Base-by-base conservation (phyloP, 306 rosid species). In the Malus sylvestris region DNA sequence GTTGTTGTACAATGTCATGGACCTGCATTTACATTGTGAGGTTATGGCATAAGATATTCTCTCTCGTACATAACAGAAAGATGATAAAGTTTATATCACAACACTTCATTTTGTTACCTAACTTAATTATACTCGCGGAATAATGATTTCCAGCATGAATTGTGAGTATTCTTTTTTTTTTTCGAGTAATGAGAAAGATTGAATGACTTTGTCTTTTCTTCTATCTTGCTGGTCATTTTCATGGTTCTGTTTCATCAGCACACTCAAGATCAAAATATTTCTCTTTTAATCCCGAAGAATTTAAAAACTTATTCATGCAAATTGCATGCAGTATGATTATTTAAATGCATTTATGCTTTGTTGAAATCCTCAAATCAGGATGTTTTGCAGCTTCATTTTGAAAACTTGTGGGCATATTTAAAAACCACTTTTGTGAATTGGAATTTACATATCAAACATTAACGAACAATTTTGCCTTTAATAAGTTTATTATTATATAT, bases 1-100 rank as follows among this genome's bases (percentile, higher is more conserved):
- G 40, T 83, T 94, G 88, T 76, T 94, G 84, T 94, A 94, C 86
- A 92, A 92, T 76, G 96, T 87, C 71, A 90, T 92, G 96, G 96
- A 94, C 70, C 84, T 72, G 72, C 92, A 77, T 75, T 86, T 87
- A 82, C 98, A 90, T 81, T 94, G 96, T 88, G 97, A 92, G 98
- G 98, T 94, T 83, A 80, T 84, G 80, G 25, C 76, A 74, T 73
- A 67, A 74, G 22, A 40, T 52, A 68, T 77, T 74, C 58, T 72
- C 72, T 81, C 55, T 70, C 70, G 61, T 59, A 73, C 58, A 63
- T 67, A 14, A 11, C 38, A 12, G n/a, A 80, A 75, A 57, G 42
- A 58, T 77, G 77, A 40, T 71, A 51, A 38, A 67, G 4, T 71
- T 69, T 69, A 63, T 65, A 70, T 30, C 44, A 33, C 3, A 14